Evolutionary conservation across 192 early-diverging fungal species (phyloP), one percentile per base, ranked within the genome.

Genomic region (Backusella circina): DNA sequence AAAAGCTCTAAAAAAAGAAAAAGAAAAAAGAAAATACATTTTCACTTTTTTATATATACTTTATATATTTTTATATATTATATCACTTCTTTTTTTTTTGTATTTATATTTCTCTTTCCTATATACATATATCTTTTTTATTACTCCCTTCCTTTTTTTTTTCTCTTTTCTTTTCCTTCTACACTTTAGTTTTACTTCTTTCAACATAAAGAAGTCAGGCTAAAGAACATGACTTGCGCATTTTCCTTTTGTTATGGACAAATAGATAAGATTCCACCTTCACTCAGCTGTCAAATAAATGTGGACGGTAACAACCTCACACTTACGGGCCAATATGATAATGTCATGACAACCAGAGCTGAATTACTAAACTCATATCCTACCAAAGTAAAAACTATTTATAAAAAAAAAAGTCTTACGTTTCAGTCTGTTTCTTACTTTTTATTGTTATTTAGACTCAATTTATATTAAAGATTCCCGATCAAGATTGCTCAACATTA

Each of bases 301-400:
- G 68, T 76, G 8, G 75, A 76, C 50, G 68, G 68, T 67, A 71
- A 36, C 37, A 79, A 79, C 47, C 35, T 79, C 18, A 79, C 78
- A 12, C 32, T 79, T 6, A 79, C 69, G 28, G 78, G 78, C 8
- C 51, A 74, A 44, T 31, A 61, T 28, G 33, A 74, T 30, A 37
- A 61, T 28, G 51, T 79, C 15, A 41, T 66, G 23, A 28, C 73
- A 12, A 67, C 78, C 1, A 74, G 73, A 61, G 41, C 67, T 33
- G 73, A 79, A 50, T 57, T 79, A 37, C 51, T 79, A 51, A 38
- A 54, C 64, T 51, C 74, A 30, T 71, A 73, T 72, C 78, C 78
- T 38, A 71, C 50, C 69, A 79, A 79, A 67, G 78, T 79, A 76
- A 74, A 30, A n/a, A n/a, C 9, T 57, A 21, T 47, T 39, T 37